Conservation (phyloP, 139 green algal genomes). For the Penium margaritaceum region DNA sequence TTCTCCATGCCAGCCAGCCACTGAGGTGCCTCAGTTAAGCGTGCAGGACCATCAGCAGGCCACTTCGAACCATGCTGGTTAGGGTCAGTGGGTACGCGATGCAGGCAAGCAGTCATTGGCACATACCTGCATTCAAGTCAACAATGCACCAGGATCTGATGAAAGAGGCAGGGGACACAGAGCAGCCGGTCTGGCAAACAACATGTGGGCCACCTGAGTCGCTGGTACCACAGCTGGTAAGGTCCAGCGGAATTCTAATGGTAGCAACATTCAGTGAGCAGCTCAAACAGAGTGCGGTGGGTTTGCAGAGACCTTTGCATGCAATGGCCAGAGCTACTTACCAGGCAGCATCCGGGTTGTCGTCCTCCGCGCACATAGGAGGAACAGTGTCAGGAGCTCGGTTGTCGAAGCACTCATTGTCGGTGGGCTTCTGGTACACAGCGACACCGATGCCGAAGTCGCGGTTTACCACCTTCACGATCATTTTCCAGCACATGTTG, state of each 20-base stretch:
- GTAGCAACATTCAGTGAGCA: too few species aligned
- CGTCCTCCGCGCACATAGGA: conserved; percentile 8
- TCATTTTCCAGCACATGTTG: conserved; percentile 27
- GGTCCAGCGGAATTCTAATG: too few species aligned
- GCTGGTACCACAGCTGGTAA: too few species aligned
- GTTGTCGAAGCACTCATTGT: conserved; percentile 30
- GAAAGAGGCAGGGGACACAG: too few species aligned
- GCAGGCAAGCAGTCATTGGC: conserved; percentile 22
- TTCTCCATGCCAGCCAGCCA: conserved; percentile 6
- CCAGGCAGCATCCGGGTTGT: conserved; percentile 36
- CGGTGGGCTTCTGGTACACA: conserved; percentile 32
- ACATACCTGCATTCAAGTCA: conserved; percentile 14
- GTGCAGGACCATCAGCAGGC: conserved; percentile 12
- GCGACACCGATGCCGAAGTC: conserved; percentile 17
- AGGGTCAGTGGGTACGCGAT: background rate
- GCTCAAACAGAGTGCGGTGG: too few species aligned
- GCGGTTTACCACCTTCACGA: background rate
- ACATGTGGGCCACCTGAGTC: too few species aligned
- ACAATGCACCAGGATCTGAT: too few species aligned
- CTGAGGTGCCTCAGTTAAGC: background rate
- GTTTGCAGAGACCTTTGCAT: too few species aligned
- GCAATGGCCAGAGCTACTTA: conserved; percentile 21
- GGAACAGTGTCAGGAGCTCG: too few species aligned
- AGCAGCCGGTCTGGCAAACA: too few species aligned
- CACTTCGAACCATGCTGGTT: conserved; percentile 12